These are phyloP conservation scores for Pseudocercospora ulei DNA, from an alignment of 2,329 filamentous ascomycete species.

Conservation along the genomic window DNA sequence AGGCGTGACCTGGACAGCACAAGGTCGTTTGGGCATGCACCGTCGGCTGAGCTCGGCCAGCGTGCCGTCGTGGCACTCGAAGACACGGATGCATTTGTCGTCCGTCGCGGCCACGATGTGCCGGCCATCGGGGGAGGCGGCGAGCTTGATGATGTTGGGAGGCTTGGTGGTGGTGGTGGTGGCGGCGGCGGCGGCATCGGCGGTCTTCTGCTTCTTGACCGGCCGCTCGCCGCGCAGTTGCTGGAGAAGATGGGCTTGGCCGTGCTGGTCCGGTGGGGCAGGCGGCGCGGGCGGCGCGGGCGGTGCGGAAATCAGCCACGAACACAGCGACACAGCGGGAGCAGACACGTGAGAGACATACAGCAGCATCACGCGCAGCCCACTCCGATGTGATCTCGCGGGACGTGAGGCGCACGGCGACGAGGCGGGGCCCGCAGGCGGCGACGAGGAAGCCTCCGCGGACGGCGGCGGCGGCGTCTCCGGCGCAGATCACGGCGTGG, in stretches of 20 bases:
- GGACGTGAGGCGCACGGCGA: conserved; percentile 54
- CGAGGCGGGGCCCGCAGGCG: conserved; percentile 61
- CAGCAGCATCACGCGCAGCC: conserved; percentile 35
- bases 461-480: conserved; percentile 10
- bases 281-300: too few species aligned
- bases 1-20: conserved; percentile 59
- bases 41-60: conserved; percentile 62
- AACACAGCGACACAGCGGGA: not conserved
- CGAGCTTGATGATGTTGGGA: conserved; percentile 60
- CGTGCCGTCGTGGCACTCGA: conserved; percentile 55
- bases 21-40: conserved; percentile 84
- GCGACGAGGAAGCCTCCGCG: conserved; percentile 53
- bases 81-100: conserved; percentile 82
- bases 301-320: not conserved
- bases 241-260: conserved; percentile 7
- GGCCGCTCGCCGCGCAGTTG: conserved; percentile 24
- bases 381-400: conserved; percentile 54
- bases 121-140: conserved; percentile 52
- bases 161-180: conserved; percentile 35
- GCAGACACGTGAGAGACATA: not conserved
- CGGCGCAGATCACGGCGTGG: conserved; percentile 35
- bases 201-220: conserved; percentile 30
- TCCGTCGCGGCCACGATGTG: conserved; percentile 73
- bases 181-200: conserved; percentile 21
- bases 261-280: not conserved